phyloP scores from a whole-genome alignment of 2,329 filamentous ascomycete species.

The Colletotrichum coccodes region DNA sequence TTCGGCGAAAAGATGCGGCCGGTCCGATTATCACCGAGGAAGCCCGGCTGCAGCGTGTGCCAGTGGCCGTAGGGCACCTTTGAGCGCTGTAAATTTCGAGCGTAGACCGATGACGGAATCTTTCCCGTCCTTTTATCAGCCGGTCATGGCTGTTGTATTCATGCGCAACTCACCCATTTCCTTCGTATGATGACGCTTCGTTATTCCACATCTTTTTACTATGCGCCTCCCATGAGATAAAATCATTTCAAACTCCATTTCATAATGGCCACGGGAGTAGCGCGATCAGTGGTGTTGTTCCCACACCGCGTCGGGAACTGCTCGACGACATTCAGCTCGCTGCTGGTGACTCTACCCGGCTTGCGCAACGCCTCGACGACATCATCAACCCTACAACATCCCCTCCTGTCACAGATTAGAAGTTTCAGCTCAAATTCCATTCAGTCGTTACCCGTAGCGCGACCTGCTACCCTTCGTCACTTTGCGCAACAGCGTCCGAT shows the following conservation, averaged over 20 bases:
- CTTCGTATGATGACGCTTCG: conserved; percentile 27
- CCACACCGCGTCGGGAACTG: conserved; percentile 54
- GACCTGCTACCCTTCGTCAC: neutral
- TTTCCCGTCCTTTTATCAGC: neutral
- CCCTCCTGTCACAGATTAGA: conserved; percentile 18
- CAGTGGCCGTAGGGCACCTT: neutral
- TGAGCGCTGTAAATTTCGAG: conserved; percentile 23
- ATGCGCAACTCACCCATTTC: conserved; percentile 7
- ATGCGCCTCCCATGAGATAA: conserved; percentile 33
- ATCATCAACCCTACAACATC: conserved; percentile 15
- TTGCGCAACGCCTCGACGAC: conserved; percentile 23
- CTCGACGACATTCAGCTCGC: conserved; percentile 10
- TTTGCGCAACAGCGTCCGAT: neutral
- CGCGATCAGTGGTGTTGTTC: conserved; percentile 59
- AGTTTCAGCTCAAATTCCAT: neutral
- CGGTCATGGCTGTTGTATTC: neutral
- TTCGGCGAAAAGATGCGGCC: conserved; percentile 9
- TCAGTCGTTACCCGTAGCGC: neutral
- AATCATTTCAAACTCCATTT: conserved; percentile 9
- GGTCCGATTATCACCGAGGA: conserved; percentile 30
- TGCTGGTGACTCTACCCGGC: conserved; percentile 32
- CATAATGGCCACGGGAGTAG: conserved; percentile 50
- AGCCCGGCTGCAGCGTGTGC: neutral
- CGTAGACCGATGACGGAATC: conserved; percentile 27
- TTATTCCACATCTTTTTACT: conserved; percentile 17